Base-by-base conservation (phyloP, 2,329 filamentous ascomycete species). In the Sporothrix brasiliensis region DNA sequence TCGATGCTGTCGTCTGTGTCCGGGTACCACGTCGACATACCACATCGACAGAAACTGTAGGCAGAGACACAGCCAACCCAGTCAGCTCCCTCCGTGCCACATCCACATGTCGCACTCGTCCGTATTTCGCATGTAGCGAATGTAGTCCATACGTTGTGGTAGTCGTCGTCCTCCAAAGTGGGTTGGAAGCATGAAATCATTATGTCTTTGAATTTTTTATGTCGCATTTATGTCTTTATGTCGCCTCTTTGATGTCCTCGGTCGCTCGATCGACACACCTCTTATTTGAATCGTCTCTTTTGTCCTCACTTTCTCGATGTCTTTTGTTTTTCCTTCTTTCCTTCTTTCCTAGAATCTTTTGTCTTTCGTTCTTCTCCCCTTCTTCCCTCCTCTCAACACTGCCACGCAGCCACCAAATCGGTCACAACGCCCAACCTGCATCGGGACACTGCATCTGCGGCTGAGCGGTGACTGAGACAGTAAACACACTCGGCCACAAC, bases 71-170 rank as follows among this genome's bases (percentile, higher is more conserved):
- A 30, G 27, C 27, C 56, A 60, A 60, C 50, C 50, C 50, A 53
- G 50, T 27, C 50, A 53, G 56, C 56, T 58, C 56, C 56, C 56
- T 34, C 34, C 44, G 34, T 61, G 44, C 34, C 56, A 61, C 44
- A n/a, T 61, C 34, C 56, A 61, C 44, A n/a, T 24, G 41, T 39
- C 56, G 19, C 9, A 53, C 10, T 24, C 30, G n/a, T 21, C 34
- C 56, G 41, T 5, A 60, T 1, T 34, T 11, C 6, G 3, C 50
- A 53, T 13, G 13, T 21, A 21, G 24, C 52, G 4, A 53, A 53
- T 24, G 52, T 58, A 39, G 11, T 9, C 52, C 52, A 11, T 54
- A 54, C n/a, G 44, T 19, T 34, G 56, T 61, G 44, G 56, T 61
- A 21, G 56, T 6, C 11, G 56, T n/a, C 56, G 34, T 61, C 34